A percentile compares a stretch with the other conserved stretches of the same genome.
These are phyloP conservation scores for Ustanciosporium gigantosporum DNA, from an alignment of 1,284 basidiomycete species.

Conservation along the genomic window DNA sequence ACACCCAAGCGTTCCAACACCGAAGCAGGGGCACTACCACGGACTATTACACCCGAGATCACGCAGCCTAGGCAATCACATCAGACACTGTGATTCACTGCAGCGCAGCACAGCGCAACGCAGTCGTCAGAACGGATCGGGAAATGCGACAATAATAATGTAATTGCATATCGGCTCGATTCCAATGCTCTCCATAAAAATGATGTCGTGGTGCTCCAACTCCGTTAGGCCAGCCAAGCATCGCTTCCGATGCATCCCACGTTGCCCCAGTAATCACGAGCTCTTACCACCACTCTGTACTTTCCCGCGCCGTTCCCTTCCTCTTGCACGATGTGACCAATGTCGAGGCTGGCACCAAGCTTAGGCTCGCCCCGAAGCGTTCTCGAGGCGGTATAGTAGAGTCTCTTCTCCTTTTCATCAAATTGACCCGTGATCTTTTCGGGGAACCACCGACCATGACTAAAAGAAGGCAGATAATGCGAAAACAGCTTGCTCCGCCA, in stretches of 20 bases:
- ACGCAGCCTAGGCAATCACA: too few relatives aligned
- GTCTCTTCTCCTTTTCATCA: slow-evolving; percentile 44
- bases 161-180: too few relatives aligned
- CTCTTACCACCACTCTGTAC: slow-evolving; percentile 46
- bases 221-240: slow-evolving; percentile 22
- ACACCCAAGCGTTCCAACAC: too few relatives aligned
- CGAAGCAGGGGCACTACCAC: too few relatives aligned
- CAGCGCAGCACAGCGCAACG: too few relatives aligned
- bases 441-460: slow-evolving; percentile 30
- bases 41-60: too few relatives aligned
- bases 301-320: slow-evolving; percentile 24
- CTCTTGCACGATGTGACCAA: slow-evolving; percentile 12
- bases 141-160: too few relatives aligned
- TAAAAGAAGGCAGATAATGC: slow-evolving; percentile 43
- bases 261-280: slow-evolving; percentile 46
- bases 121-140: too few relatives aligned
- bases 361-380: slow-evolving; percentile 34
- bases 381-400: slow-evolving; percentile 43
- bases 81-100: too few relatives aligned
- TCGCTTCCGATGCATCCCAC: slow-evolving; percentile 40
- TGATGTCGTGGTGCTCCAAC: too few relatives aligned
- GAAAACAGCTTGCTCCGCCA: slow-evolving; percentile 37
- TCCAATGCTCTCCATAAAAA: too few relatives aligned
- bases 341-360: slow-evolving; percentile 32
- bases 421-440: slow-evolving; percentile 43